Base-by-base conservation (phyloP, 257 asterid species). In the Plectranthus barbatus region DNA sequence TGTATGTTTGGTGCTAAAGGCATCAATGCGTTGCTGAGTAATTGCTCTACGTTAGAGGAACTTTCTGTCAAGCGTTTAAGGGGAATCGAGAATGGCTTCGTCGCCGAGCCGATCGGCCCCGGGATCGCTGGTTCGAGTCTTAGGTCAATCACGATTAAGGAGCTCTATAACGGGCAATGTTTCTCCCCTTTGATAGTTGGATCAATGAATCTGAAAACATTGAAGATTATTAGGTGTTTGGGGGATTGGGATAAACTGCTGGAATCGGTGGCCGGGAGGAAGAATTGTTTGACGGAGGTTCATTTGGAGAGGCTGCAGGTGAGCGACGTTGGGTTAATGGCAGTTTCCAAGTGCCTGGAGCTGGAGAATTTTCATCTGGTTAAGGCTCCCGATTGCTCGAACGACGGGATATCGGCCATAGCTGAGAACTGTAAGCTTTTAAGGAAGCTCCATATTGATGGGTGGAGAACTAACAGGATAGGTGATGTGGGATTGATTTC, bases 361-460 rank as follows among this genome's bases (percentile, higher is more conserved):
- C 76, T 90, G 87, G 95, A 90, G 84, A 77, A 79, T 60, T 58
- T 90, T 62, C 95, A 90, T 56, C 46, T 90, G 74, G 88, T 90
- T 20, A 90, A 85, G 73, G 84, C 83, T 7, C 84, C 86, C 1
- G 97, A 90, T 69, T 87, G 90, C 76, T 83, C 97, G 0, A 75
- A 85, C 44, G 76, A 56, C 4, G 97, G 97, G 19, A 68, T 90
- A 62, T 73, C 77, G 1, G 88, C 88, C 1, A 81, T 87, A 44
- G 92, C 95, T 29, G 87, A 80, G 74, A 75, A 66, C 13, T 90
- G 97, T 53, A 90, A 70, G 84, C 80, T 85, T 60, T 51, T 90
- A 79, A 85, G 97, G 74, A 90, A 90, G 87, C 81, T 90, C 40
- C 95, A 87, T 40, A 87, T 90, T n/a, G 95, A 90, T 53, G 97